Evolutionary conservation across 441 rosid species (phyloP).

Genomic region (Gossypium schwendimanii): DNA sequence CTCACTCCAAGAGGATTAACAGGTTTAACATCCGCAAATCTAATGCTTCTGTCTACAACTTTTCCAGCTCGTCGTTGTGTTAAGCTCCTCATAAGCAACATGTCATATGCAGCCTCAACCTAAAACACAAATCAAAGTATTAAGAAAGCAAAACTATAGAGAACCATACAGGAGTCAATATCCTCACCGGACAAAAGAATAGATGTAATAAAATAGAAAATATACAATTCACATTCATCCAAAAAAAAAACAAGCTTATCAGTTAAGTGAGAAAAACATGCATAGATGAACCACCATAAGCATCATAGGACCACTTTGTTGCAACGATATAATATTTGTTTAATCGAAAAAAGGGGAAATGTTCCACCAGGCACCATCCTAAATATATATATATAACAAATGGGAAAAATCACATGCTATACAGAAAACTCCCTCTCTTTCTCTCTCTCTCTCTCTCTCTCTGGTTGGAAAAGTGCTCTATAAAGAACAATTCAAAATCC

Average conservation of each 20-base stretch:
- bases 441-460: too few relatives aligned
- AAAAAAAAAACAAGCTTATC: not conserved
- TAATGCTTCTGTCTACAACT: conserved; percentile 61
- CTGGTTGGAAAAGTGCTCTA: not conserved
- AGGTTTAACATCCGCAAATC: conserved; percentile 89
- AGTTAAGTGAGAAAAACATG: not conserved
- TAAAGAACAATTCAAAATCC: not conserved
- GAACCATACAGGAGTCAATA: not conserved
- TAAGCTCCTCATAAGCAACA: conserved; percentile 91
- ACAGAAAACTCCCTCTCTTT: not conserved
- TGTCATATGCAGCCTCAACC: conserved; percentile 96
- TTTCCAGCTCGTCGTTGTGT: conserved; percentile 87
- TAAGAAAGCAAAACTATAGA: conserved; percentile 2
- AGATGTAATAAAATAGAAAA: not conserved
- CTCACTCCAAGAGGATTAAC: conserved; percentile 39
- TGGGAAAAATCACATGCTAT: not conserved
- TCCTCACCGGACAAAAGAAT: not conserved
- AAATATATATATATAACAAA: not conserved
- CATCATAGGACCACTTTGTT: not conserved
- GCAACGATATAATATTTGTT: not conserved
- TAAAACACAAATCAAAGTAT: conserved; percentile 17
- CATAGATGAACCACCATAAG: not conserved
- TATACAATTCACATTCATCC: not conserved
- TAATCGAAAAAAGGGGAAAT: not conserved
- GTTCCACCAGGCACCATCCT: not conserved